These are phyloP conservation scores for Pisolithus albus DNA, from an alignment of 768 basidiomycete genomes.

Conservation along the genomic window DNA sequence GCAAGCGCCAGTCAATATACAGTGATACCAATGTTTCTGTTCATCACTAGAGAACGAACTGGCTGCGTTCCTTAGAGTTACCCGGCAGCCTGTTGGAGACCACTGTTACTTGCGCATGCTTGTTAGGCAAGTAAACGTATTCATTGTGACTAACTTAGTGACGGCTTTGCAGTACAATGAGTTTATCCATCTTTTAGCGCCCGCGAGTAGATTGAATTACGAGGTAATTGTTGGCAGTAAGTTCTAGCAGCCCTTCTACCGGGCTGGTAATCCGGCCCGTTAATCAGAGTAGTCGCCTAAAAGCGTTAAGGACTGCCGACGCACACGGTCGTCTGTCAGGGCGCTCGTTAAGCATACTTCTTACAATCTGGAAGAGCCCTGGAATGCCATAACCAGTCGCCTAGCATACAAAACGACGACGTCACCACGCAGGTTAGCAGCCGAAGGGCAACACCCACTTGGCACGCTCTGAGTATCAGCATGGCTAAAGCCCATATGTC, in stretches of 20 bases:
- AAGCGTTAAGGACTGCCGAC: conserved; percentile 40
- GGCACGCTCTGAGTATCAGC: conserved; percentile 56
- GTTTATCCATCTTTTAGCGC: too few relatives aligned
- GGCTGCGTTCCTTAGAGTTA: too few relatives aligned
- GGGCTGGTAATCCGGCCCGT: not conserved
- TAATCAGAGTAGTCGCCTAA: conserved; percentile 18
- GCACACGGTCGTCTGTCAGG: conserved; percentile 49
- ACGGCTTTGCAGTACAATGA: too few relatives aligned
- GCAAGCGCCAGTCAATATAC: conserved; percentile 9
- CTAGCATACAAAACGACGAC: conserved; percentile 27
- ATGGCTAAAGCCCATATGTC: conserved; percentile 71
- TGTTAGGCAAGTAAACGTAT: too few relatives aligned
- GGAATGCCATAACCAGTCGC: conserved; percentile 51
- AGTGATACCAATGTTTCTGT: not conserved
- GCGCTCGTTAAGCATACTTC: conserved; percentile 52
- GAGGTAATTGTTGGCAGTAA: too few relatives aligned
- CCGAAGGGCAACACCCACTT: conserved; percentile 37
- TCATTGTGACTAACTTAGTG: too few relatives aligned
- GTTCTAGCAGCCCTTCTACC: too few relatives aligned
- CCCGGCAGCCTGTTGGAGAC: too few relatives aligned
- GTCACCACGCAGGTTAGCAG: not conserved
- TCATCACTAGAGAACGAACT: too few relatives aligned
- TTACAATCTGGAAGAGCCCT: conserved; percentile 49
- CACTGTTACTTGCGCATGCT: too few relatives aligned
- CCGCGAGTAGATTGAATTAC: too few relatives aligned